Conservation (phyloP, 2,329 filamentous ascomycete species). For the Xylaria sp. region DNA sequence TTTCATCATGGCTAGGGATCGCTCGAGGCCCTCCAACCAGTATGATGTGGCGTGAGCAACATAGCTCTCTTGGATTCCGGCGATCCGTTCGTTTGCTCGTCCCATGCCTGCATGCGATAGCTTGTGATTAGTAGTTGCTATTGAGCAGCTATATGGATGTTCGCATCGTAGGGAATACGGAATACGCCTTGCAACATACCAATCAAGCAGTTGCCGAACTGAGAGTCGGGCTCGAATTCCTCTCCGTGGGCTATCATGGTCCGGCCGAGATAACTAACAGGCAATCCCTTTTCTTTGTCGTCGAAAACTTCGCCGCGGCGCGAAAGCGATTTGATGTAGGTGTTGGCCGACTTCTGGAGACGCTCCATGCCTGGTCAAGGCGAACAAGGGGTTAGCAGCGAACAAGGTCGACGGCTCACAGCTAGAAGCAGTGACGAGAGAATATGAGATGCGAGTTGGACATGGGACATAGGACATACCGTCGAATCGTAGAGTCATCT, state of each 20-base stretch:
- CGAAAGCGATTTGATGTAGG: slow-evolving; percentile 82
- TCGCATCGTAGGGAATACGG: too few relatives aligned
- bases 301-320: slow-evolving; percentile 74
- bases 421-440: neutral
- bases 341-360: slow-evolving; percentile 77
- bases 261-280: slow-evolving; percentile 72
- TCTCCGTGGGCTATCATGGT: slow-evolving; percentile 87
- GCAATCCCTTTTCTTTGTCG: slow-evolving; percentile 81
- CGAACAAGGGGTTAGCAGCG: slow-evolving; percentile 1
- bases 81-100: slow-evolving; percentile 80
- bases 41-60: slow-evolving; percentile 69
- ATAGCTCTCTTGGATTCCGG: slow-evolving; percentile 79
- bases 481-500: slow-evolving; percentile 85
- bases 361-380: slow-evolving; percentile 74
- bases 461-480: slow-evolving; percentile 48
- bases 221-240: slow-evolving; percentile 85
- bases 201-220: slow-evolving; percentile 82
- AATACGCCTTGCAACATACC: slow-evolving; percentile 41
- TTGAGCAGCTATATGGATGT: neutral
- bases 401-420: neutral
- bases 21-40: slow-evolving; percentile 89
- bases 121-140: slow-evolving; percentile 9
- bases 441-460: neutral
- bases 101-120: slow-evolving; percentile 55
- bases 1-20: slow-evolving; percentile 90